Conservation (phyloP, 2,329 filamentous ascomycete genomes). For the Aspergillus ochraceoroseus region DNA sequence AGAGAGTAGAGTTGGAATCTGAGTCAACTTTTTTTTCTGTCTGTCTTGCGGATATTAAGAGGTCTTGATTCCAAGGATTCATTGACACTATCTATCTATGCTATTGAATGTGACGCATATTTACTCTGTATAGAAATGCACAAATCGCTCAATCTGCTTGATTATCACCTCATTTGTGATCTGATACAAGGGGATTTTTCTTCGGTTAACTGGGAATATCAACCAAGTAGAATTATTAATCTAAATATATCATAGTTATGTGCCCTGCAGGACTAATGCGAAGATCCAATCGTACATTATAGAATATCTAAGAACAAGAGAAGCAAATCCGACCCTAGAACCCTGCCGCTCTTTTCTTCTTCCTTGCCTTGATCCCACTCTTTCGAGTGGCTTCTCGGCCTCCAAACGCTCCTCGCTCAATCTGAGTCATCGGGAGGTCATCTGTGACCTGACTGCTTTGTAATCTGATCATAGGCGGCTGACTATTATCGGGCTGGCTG, state of each 20-base stretch:
- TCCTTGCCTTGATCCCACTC: slow-evolving; percentile 30
- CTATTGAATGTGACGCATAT: no score
- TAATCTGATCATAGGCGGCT: slow-evolving; percentile 19
- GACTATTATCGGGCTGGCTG: slow-evolving; percentile 30
- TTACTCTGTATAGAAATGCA: slow-evolving; percentile 3
- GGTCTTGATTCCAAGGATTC: no score
- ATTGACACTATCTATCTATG: no score
- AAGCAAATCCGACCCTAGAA: slow-evolving; percentile 28
- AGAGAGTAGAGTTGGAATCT: no score
- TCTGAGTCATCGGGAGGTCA: slow-evolving; percentile 39
- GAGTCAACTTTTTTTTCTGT: no score
- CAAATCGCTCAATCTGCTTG: slow-evolving; percentile 10
- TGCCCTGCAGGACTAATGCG: no score
- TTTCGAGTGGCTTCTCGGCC: slow-evolving; percentile 32
- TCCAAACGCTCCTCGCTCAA: slow-evolving; percentile 39
- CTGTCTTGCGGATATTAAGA: no score
- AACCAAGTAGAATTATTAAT: neutral
- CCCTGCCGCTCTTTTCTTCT: slow-evolving; percentile 40
- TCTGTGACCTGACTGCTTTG: slow-evolving; percentile 36
- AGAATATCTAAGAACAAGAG: neutral
- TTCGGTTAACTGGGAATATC: no score
- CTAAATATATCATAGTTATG: no score
- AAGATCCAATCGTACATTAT: no score
- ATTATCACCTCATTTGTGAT: slow-evolving; percentile 6
- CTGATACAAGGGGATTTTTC: no score